Base-by-base conservation (phyloP, 2,329 filamentous ascomycete species). In the Aspergillus persii region DNA sequence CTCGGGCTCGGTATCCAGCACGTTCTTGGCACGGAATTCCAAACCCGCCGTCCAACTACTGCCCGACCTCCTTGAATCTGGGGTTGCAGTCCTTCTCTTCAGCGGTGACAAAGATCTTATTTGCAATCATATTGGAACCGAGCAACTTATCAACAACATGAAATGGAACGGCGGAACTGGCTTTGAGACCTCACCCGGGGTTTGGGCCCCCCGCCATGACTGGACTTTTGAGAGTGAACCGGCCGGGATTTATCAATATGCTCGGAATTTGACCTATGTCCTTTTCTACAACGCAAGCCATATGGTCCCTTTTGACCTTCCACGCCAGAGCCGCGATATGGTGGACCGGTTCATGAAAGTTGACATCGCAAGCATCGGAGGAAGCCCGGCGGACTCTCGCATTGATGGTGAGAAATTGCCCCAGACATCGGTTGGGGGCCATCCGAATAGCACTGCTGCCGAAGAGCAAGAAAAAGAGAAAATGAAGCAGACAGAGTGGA, bases 261-360 rank as follows among this genome's bases (percentile, higher is more conserved):
- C 95, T 1, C 88, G 96, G 65, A 99, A 99, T 77, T 79, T 99
- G 61, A 97, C 95, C 0, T 99, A 99, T 72, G 88, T 99, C 33
- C 83, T 96, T 46, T 96, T 98, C 78, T 91, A 96, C 81, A 96
- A 99, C 75, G 88, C 92, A 15, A 96, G 91, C 53, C 95, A 99
- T 76, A 99, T 99, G 95, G 95, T 99, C 1, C 96, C 95, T 0
- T 98, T 95, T 71, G 94, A 99, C 76, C 90, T 90, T 68, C 89
- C 94, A 1, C 87, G 92, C 51, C 89, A 92, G 61, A 90, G 88
- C 23, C 86, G 94, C 62, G 95, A 98, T 74, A 99, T 99, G 95
- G 86, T 99, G 15, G 94, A 99, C 76, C 90, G 95, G 46, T 96
- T 99, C 78, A 92, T 98, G 84, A 86, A 87, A 52, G 91, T 99